Base-by-base conservation (phyloP, 192 early-diverging fungal genomes). In the Linnemannia hyalina region DNA sequence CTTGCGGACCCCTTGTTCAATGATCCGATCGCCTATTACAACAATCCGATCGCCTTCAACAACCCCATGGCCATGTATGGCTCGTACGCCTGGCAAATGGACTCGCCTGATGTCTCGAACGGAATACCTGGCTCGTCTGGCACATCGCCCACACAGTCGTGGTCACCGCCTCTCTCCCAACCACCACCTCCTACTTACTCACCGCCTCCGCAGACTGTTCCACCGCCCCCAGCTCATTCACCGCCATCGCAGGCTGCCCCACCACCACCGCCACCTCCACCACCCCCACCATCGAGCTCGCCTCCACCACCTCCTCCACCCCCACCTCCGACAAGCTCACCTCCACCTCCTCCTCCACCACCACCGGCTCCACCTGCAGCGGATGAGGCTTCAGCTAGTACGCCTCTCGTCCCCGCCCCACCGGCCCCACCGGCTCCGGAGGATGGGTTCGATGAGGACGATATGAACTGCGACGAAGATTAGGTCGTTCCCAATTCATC, bases 231-330 rank as follows among this genome's bases (percentile, higher is more conserved):
- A 52, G n/a, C 80, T 10, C 80, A 52, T 18, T 75, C 80, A 47
- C 65, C 72, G 6, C 77, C 77, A 6, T 78, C 70, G 36, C 63
- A 78, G 65, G 69, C 77, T 52, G 49, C 18, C 20, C 77, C 69
- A 15, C 77, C 77, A 4, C 77, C 77, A 44, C 78, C 78, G 20
- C 78, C 78, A 20, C 73, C 80, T 0, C 74, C 74, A 10, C 74
- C 80, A n/a, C 80, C 80, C 46, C 74, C 80, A 71, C 32, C 89
- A 83, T 76, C 35, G 46, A 32, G 29, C 16, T 47, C 80, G 0
- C 80, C 80, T 32, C 63, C 80, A 40, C 52, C 54, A 13, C 52
- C 78, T 38, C 79, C 79, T 41, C 70, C 78, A 42, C 70, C 49
- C 7, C 68, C 80, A 8, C 80, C 80, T 32, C 63, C 80, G 26